Conservation (phyloP, 2,329 filamentous ascomycete species). For the Blastomyces gilchristii region DNA sequence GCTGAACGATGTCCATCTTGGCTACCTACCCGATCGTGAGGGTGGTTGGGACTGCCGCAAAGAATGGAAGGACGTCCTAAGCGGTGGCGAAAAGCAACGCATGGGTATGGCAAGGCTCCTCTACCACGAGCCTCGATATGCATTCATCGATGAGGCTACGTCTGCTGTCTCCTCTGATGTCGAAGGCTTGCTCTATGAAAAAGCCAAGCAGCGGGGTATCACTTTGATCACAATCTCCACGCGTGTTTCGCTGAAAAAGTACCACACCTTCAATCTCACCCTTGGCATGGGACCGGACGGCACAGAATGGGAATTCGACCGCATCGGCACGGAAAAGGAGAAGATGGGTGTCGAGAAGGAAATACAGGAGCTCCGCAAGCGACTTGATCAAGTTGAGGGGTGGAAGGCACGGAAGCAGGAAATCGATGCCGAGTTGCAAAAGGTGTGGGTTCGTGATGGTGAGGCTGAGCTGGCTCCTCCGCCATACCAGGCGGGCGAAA, state of each 20-base stretch:
- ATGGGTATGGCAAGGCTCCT: slow-evolving; percentile 83
- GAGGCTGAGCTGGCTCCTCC: slow-evolving; percentile 32
- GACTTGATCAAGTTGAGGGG: slow-evolving; percentile 67
- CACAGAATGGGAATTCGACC: slow-evolving; percentile 85
- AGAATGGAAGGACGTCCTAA: slow-evolving; percentile 98
- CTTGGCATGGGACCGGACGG: slow-evolving; percentile 70
- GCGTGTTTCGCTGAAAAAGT: slow-evolving; percentile 85
- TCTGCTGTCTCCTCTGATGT: slow-evolving; percentile 91
- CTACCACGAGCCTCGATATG: slow-evolving; percentile 91
- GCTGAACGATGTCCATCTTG: slow-evolving; percentile 72
- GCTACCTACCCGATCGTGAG: slow-evolving; percentile 83
- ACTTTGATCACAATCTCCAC: slow-evolving; percentile 95
- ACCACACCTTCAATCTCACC: slow-evolving; percentile 83
- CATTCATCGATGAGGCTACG: slow-evolving; percentile 90
- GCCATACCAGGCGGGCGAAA: slow-evolving; percentile 21
- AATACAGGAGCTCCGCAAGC: slow-evolving; percentile 69
- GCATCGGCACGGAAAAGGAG: slow-evolving; percentile 86
- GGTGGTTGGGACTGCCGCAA: slow-evolving; percentile 95
- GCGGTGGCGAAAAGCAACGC: slow-evolving; percentile 91
- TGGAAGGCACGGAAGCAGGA: slow-evolving; percentile 70
- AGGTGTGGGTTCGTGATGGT: slow-evolving; percentile 49
- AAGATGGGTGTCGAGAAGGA: slow-evolving; percentile 91
- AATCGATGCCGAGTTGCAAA: slow-evolving; percentile 70
- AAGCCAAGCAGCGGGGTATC: slow-evolving; percentile 83
- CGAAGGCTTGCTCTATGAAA: slow-evolving; percentile 86